A percentile compares a stretch with the other conserved stretches of the same genome.
Evolutionary conservation across 169 alveolate species (phyloP).

Genomic region (Cystoisospora suis): DNA sequence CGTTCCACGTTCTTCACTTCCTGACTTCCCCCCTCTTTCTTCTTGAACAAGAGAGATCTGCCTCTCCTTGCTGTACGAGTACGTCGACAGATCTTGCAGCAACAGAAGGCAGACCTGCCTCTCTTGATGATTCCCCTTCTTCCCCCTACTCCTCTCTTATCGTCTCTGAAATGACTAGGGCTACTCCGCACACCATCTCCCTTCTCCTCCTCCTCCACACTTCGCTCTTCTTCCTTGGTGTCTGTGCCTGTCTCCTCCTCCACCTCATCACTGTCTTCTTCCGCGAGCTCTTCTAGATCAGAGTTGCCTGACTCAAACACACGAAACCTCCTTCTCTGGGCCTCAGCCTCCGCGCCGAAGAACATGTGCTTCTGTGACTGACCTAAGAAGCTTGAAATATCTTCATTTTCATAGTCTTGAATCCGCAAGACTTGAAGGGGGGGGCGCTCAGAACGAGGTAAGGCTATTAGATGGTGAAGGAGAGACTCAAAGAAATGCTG

Average conservation of each 20-base stretch:
- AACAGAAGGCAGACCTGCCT: no score
- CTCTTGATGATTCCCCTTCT: no score
- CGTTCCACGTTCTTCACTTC: background rate
- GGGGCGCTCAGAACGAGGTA: background rate
- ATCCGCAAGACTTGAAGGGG: background rate
- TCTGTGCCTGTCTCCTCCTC: background rate
- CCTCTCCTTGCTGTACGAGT: no score
- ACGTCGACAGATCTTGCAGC: no score
- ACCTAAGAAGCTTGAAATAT: background rate
- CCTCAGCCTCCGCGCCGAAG: background rate
- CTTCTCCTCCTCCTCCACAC: background rate
- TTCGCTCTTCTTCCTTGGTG: background rate
- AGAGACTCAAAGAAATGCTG: background rate
- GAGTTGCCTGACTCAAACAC: background rate
- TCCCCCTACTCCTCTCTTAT: no score
- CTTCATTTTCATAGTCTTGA: background rate
- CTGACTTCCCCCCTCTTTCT: no score
- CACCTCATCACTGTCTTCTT: background rate
- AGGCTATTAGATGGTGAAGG: background rate
- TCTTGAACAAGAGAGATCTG: no score
- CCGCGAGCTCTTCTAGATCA: background rate
- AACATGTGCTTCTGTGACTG: background rate
- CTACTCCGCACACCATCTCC: background rate
- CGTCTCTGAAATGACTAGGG: no score
- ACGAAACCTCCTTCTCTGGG: background rate